Evolutionary conservation across 1,284 basidiomycete genomes (phyloP), one percentile per base, ranked within the genome.

Genomic region (Thecaphora thlaspeos): DNA sequence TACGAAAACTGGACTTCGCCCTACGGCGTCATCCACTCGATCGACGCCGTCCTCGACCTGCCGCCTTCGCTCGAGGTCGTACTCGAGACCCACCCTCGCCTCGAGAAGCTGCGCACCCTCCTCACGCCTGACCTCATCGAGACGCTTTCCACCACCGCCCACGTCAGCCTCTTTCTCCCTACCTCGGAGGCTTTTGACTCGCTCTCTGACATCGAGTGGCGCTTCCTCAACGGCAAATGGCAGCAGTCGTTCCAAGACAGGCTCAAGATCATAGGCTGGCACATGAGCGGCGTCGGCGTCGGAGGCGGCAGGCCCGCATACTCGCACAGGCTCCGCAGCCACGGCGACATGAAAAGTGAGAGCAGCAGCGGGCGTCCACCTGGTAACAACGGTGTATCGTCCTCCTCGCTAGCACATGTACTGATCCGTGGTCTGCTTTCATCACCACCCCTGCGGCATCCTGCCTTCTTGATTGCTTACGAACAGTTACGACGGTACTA

Each of bases 111-210:
- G 19, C 51, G 71, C 2, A 59, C 75, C 71, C 58, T 79, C 42
- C 47, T 78, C 41, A 45, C 71, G 84, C 51, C 53, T 22, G 48
- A 61, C 22, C 46, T 61, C 4, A 30, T 76, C 14, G 53, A 56
- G 21, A 65, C 60, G 12, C 48, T 77, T 12, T 62, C 69, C 8
- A 61, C 61, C 5, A 71, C 53, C 0, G 80, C 89, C 0, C 86
- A 88, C 70, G 80, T 95, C 30, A 96, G 94, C 0, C 70, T 98
- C 34, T 99, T 99, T 78, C 83, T 95, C 2, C 94, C 95, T 0
- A 82, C 87, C 15, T 85, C 95, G 71, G 80, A 83, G 22, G 93
- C 95, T 11, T 96, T 82, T 86, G 85, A 81, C 5, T 41, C 48
- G 19, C 69, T 77, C 23, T 43, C 51, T 19, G 14, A 41, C 11